phyloP scores from a whole-genome alignment of 129 eudicot species.

The Pittosporum tobira region DNA sequence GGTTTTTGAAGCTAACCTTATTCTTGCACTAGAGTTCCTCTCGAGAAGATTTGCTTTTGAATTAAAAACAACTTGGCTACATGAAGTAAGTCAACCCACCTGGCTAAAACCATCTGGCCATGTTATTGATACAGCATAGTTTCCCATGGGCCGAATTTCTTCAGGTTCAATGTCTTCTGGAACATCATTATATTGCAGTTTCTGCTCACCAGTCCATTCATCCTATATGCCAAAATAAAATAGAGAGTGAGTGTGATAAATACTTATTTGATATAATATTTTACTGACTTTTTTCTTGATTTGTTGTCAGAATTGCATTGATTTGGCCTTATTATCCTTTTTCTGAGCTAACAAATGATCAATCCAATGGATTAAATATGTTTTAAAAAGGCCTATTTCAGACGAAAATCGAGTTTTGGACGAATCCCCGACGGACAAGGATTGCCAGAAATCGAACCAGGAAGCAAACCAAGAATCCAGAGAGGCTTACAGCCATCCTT shows the following conservation, averaged over 20 bases:
- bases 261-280: no score
- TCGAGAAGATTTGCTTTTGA: background rate
- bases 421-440: no score
- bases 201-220: slow-evolving; percentile 96
- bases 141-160: slow-evolving; percentile 97
- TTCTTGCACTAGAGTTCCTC: background rate
- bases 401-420: no score
- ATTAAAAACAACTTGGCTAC: background rate
- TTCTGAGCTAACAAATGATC: no score
- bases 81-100: slow-evolving; percentile 28
- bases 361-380: no score
- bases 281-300: no score
- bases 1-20: background rate
- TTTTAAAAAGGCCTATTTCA: no score
- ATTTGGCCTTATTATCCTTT: no score
- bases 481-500: no score
- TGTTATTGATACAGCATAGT: slow-evolving; percentile 91
- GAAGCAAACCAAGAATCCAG: no score
- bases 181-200: slow-evolving; percentile 61
- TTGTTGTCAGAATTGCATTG: no score
- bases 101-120: slow-evolving; percentile 99
- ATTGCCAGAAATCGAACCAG: no score
- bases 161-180: slow-evolving; percentile 95
- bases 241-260: background rate
- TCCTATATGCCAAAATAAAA: slow-evolving; percentile 42